phyloP scores from a whole-genome alignment of 2,329 filamentous ascomycete genomes.

The Colletotrichum navitas region DNA sequence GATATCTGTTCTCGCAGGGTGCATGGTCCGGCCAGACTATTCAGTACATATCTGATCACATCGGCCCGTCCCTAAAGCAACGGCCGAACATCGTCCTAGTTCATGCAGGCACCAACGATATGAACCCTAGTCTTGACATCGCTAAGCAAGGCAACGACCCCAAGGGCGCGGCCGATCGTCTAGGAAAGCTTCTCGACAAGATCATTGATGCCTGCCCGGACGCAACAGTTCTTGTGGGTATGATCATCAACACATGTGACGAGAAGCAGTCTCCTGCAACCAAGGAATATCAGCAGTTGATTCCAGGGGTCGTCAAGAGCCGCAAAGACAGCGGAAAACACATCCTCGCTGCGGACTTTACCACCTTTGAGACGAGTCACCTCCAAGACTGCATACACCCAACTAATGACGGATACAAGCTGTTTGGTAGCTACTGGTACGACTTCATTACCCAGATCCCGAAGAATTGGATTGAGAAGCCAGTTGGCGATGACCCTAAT shows the following conservation, averaged over 20 bases:
- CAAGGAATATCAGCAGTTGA: slow-evolving; percentile 45
- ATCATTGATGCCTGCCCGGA: slow-evolving; percentile 49
- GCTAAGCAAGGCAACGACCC: slow-evolving; percentile 51
- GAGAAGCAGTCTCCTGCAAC: slow-evolving; percentile 44
- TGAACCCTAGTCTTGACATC: slow-evolving; percentile 37
- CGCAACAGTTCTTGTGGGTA: slow-evolving; percentile 50
- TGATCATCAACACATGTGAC: slow-evolving; percentile 51
- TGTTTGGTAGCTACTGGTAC: slow-evolving; percentile 46
- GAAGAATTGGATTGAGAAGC: slow-evolving; percentile 42
- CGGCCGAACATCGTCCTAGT: slow-evolving; percentile 52
- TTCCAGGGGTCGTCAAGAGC: slow-evolving; percentile 47
- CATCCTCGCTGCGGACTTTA: slow-evolving; percentile 51
- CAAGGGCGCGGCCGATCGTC: slow-evolving; percentile 44
- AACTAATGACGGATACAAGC: slow-evolving; percentile 40
- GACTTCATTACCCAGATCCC: slow-evolving; percentile 45
- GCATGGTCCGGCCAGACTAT: slow-evolving; percentile 54
- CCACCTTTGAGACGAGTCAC: slow-evolving; percentile 44
- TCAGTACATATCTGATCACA: slow-evolving; percentile 50
- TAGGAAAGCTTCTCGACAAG: slow-evolving; percentile 50
- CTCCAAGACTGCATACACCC: slow-evolving; percentile 47
- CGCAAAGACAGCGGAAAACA: slow-evolving; percentile 45
- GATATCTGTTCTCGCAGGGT: slow-evolving; percentile 44
- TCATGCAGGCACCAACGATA: slow-evolving; percentile 47
- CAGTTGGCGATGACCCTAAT: slow-evolving; percentile 25
- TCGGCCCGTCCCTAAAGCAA: slow-evolving; percentile 49